These are phyloP conservation scores for Danielia oregonensis DNA, from an alignment of 805 yeast species.

Conservation along the genomic window DNA sequence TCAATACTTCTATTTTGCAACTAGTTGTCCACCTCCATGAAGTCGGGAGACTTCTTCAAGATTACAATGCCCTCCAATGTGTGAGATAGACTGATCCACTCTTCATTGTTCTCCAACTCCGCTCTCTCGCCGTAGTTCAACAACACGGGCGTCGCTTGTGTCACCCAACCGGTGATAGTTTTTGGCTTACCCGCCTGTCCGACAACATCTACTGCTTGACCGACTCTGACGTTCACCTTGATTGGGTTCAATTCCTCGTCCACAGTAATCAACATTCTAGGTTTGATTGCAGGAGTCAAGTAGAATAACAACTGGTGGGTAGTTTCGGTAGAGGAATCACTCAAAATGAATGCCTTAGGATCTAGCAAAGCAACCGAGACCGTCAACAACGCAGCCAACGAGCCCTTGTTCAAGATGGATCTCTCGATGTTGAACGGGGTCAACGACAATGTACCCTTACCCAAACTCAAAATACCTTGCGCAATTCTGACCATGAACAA, in stretches of 20 bases:
- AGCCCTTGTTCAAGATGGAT: constrained; percentile 78
- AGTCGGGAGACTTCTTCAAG: constrained; percentile 82
- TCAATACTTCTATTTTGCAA: not conserved
- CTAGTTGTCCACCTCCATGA: constrained; percentile 3
- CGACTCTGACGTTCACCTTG: constrained; percentile 95
- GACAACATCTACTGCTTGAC: constrained; percentile 97
- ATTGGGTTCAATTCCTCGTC: constrained; percentile 88
- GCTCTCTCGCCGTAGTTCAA: constrained; percentile 94
- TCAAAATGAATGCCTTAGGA: constrained; percentile 77
- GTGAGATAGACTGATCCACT: constrained; percentile 76
- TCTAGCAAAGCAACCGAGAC: constrained; percentile 80
- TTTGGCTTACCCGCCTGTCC: constrained; percentile 99
- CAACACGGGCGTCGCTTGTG: constrained; percentile 95
- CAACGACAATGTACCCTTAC: constrained; percentile 91
- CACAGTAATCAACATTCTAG: constrained; percentile 88
- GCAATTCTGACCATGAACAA: constrained; percentile 91
- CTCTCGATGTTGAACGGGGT: constrained; percentile 90
- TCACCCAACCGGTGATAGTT: constrained; percentile 99
- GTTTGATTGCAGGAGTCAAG: constrained; percentile 84
- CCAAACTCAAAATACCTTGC: constrained; percentile 91
- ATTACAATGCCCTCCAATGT: constrained; percentile 92
- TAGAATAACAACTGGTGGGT: constrained; percentile 79
- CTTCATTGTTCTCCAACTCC: constrained; percentile 85
- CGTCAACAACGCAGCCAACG: constrained; percentile 85
- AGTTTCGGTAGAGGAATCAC: constrained; percentile 46